Conservation (phyloP, 2,329 filamentous ascomycete species). For the Cordyceps pruinosa region DNA sequence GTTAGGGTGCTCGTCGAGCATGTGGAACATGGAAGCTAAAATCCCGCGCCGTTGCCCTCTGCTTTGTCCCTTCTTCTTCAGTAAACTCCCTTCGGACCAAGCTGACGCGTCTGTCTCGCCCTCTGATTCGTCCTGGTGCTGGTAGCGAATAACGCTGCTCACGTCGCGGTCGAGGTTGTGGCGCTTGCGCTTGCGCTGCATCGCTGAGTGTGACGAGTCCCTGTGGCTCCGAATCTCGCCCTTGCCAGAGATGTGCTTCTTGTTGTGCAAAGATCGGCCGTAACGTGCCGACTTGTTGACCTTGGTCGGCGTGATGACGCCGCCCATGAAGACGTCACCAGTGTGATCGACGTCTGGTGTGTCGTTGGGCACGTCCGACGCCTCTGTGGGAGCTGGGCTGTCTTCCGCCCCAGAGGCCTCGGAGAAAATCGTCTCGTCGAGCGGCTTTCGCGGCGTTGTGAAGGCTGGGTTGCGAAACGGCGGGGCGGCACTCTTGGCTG, state of each 20-base stretch:
- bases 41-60: constrained; percentile 18
- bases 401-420: constrained; percentile 53
- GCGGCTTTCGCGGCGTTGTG: constrained; percentile 53
- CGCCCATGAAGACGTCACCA: constrained; percentile 32
- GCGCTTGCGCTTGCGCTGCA: constrained; percentile 48
- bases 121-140: constrained; percentile 39
- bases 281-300: constrained; percentile 41
- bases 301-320: constrained; percentile 40
- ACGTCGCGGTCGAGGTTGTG: constrained; percentile 46
- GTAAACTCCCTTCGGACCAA: constrained; percentile 19
- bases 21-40: constrained; percentile 41
- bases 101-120: constrained; percentile 41
- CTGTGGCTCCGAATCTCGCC: constrained; percentile 54
- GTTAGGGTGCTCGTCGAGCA: constrained; percentile 50
- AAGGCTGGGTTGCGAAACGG: constrained; percentile 59
- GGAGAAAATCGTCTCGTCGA: constrained; percentile 46
- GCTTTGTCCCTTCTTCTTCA: constrained; percentile 19
- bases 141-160: constrained; percentile 40
- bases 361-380: constrained; percentile 45
- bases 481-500: constrained; percentile 37
- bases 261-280: constrained; percentile 33
- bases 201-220: constrained; percentile 33
- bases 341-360: constrained; percentile 45
- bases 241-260: constrained; percentile 45
- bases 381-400: constrained; percentile 53